These are phyloP conservation scores for Mycosphaerella sp. DNA, from an alignment of 2,329 filamentous ascomycete species.

Conservation along the genomic window DNA sequence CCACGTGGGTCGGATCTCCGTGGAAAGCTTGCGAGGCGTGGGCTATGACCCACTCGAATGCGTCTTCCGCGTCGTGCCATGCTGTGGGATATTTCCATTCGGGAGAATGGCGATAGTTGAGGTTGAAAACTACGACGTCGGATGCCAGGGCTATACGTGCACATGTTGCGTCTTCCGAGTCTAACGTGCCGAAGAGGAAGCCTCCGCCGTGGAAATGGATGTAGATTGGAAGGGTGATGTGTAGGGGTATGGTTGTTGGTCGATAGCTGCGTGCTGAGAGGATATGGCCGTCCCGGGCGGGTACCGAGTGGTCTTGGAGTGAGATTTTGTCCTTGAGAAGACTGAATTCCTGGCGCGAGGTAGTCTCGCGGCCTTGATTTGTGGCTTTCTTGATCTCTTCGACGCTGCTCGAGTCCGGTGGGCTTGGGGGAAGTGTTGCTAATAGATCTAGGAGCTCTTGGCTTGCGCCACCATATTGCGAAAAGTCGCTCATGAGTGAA, in stretches of 20 bases:
- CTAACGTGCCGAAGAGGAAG: constrained; percentile 51
- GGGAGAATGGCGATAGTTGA: constrained; percentile 56
- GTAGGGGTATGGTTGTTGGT: constrained; percentile 30
- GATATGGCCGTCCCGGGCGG: constrained; percentile 42
- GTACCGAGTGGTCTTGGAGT: constrained; percentile 28
- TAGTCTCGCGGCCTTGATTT: constrained; percentile 16
- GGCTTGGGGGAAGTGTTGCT: constrained; percentile 11
- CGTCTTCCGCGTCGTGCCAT: constrained; percentile 51
- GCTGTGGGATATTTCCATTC: constrained; percentile 49
- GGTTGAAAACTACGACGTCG: constrained; percentile 46
- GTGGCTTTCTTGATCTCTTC: constrained; percentile 15
- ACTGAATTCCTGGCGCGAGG: constrained; percentile 12
- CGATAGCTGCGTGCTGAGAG: constrained; percentile 47
- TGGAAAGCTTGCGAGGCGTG: constrained; percentile 36
- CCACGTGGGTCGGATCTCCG: constrained; percentile 37
- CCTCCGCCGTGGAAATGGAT: constrained; percentile 53
- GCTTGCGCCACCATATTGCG: constrained; percentile 18
- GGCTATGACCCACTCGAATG: constrained; percentile 50
- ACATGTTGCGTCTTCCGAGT: constrained; percentile 50
- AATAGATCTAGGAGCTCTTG: constrained; percentile 14
- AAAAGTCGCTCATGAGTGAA: constrained; percentile 18
- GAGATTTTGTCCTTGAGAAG: constrained; percentile 4
- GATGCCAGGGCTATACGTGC: constrained; percentile 42
- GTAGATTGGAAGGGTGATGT: constrained; percentile 39
- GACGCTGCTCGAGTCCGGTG: constrained; percentile 8